Conservation (phyloP, 2,329 filamentous ascomycete species). For the Fusarium sp. region DNA sequence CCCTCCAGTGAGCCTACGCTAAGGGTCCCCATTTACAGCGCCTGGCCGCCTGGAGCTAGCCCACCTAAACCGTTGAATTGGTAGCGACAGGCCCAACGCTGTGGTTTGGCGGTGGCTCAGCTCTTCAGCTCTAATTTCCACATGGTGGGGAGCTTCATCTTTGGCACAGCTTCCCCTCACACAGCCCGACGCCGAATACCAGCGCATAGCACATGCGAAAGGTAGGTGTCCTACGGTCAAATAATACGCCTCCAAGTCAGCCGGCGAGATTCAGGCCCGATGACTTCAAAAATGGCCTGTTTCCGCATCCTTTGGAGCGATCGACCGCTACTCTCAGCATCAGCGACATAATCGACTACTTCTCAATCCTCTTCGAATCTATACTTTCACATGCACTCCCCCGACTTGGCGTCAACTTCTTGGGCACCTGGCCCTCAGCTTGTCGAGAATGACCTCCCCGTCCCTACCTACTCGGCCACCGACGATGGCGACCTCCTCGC, state of each 20-base stretch:
- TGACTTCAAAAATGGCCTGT: slow-evolving; percentile 28
- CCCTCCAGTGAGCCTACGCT: slow-evolving; percentile 23
- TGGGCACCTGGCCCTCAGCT: too few relatives aligned
- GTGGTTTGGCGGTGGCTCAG: slow-evolving; percentile 26
- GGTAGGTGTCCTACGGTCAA: not conserved
- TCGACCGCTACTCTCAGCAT: too few relatives aligned
- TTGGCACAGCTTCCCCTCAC: not conserved
- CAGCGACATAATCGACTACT: not conserved
- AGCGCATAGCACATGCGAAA: slow-evolving; percentile 1
- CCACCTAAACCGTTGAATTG: not conserved
- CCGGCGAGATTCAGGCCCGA: not conserved
- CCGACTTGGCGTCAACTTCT: too few relatives aligned
- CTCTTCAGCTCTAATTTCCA: slow-evolving; percentile 22
- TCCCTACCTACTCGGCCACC: slow-evolving; percentile 39
- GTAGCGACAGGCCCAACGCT: not conserved
- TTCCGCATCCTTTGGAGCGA: not conserved
- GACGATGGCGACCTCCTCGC: slow-evolving; percentile 37
- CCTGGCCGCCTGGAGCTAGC: not conserved
- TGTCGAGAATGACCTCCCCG: slow-evolving; percentile 1
- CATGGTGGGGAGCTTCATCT: slow-evolving; percentile 5
- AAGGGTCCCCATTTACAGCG: not conserved
- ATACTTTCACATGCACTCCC: not conserved
- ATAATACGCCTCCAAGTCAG: slow-evolving; percentile 3
- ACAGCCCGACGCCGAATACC: slow-evolving; percentile 21
- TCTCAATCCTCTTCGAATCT: not conserved